These are phyloP conservation scores for Conidiobolus incongruus DNA, from an alignment of 371 early-diverging fungal genomes.

Conservation along the genomic window DNA sequence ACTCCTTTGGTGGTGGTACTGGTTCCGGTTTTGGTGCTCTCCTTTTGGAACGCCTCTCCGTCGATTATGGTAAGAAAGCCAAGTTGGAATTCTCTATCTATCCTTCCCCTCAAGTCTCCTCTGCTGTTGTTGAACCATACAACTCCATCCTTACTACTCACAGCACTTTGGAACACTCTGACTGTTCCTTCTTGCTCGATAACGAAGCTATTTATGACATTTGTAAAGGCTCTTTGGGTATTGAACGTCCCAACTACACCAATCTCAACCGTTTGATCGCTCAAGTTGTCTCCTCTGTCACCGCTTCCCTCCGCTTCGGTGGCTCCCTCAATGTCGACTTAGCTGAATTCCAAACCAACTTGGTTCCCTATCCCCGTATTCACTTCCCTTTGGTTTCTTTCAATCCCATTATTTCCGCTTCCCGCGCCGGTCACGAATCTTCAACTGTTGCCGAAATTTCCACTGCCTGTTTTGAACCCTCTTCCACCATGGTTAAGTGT, in stretches of 20 bases:
- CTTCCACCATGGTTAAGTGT: too few species aligned
- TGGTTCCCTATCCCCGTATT: conserved; percentile 93
- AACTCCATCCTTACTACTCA: too few species aligned
- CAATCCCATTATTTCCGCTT: conserved; percentile 76
- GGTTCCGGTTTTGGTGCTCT: too few species aligned
- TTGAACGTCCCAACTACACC: conserved; percentile 94
- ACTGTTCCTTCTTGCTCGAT: conserved; percentile 99
- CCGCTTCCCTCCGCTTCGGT: conserved; percentile 96
- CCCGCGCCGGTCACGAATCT: conserved; percentile 83
- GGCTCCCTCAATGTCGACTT: conserved; percentile 92
- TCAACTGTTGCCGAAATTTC: conserved; percentile 77
- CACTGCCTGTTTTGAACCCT: conserved; percentile 78
- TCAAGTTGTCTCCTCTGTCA: conserved; percentile 99
- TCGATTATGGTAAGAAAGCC: too few species aligned
- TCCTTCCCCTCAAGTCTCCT: too few species aligned
- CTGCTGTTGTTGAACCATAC: too few species aligned
- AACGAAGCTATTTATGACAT: conserved; percentile 99
- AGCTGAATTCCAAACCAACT: conserved; percentile 93
- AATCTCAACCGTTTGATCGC: too few species aligned
- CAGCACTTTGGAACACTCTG: too few species aligned
- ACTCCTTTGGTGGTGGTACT: too few species aligned
- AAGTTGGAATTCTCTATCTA: too few species aligned
- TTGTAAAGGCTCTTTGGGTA: conserved; percentile 95
- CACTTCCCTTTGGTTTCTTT: too few species aligned
- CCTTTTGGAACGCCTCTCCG: too few species aligned